Evolutionary conservation across 495 filamentous ascomycete genomes (phyloP).

Genomic region (Neurospora sp.): DNA sequence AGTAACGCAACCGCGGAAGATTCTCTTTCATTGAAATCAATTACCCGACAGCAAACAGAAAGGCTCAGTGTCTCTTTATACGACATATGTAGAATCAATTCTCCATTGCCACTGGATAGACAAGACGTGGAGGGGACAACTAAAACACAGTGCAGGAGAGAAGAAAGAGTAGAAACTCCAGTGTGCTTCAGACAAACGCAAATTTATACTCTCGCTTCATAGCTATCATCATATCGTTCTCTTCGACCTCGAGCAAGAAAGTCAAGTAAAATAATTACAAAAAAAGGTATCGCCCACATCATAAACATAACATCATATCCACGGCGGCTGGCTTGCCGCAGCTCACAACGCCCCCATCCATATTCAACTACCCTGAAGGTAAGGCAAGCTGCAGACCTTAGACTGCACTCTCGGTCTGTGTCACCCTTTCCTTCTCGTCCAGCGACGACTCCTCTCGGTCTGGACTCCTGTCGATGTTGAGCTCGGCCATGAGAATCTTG

Average conservation of each 20-base stretch:
- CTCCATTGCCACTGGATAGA: not conserved
- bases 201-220: not conserved
- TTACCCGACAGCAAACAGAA: not conserved
- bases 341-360: not conserved
- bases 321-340: not conserved
- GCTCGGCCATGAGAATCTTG: conserved; percentile 35
- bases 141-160: not conserved
- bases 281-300: not conserved
- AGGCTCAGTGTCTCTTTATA: not conserved
- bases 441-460: conserved; percentile 29
- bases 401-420: not conserved
- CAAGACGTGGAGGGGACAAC: not conserved
- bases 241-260: not conserved
- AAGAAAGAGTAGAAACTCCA: not conserved
- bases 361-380: not conserved
- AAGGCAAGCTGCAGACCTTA: not conserved
- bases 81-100: not conserved
- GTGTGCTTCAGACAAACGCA: not conserved
- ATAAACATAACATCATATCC: not conserved
- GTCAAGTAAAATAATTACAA: not conserved
- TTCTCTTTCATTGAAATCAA: not conserved
- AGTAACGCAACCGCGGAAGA: not conserved
- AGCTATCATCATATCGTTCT: not conserved
- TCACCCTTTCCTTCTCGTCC: conserved; percentile 14
- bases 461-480: conserved; percentile 23